Percentiles rank a stretch among this genome's conserved stretches.
Evolutionary conservation across 345 rosid species (phyloP).

Genomic region (Bruguiera sexangula): DNA sequence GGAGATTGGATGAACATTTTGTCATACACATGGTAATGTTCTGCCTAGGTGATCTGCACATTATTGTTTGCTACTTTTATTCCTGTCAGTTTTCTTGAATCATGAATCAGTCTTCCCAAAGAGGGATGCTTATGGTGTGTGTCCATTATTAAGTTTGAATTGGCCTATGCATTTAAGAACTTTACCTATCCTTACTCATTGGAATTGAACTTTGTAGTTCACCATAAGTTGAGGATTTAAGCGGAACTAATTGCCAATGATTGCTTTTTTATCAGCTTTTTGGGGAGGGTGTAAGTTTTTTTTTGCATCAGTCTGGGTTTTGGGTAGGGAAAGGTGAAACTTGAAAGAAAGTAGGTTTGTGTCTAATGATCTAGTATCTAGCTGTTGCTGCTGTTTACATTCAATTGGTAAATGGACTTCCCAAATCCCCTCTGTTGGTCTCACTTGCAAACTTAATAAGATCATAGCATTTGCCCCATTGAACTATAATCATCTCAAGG

Average conservation of each 20-base stretch:
- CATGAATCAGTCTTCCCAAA: neutral
- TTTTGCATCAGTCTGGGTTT: no score
- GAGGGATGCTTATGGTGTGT: neutral
- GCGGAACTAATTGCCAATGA: neutral
- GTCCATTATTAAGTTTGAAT: neutral
- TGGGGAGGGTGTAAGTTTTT: neutral
- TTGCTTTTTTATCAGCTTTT: neutral
- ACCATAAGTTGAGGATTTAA: neutral
- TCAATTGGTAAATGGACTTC: no score
- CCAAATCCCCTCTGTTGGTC: no score
- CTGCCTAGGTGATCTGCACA: neutral
- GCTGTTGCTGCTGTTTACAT: no score
- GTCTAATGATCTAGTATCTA: no score
- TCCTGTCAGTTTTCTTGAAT: neutral
- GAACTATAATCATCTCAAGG: no score
- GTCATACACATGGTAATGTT: slow-evolving; percentile 75
- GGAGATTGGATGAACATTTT: slow-evolving; percentile 84
- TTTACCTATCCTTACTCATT: neutral
- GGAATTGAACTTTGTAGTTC: neutral
- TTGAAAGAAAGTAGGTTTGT: no score
- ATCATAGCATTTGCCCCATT: no score
- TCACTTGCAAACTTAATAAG: no score
- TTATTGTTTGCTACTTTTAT: neutral
- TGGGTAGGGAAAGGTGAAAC: no score
- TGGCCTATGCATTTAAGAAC: no score